Conservation (phyloP, 176 grass and related monocot genomes). For the Carex scoparia region DNA sequence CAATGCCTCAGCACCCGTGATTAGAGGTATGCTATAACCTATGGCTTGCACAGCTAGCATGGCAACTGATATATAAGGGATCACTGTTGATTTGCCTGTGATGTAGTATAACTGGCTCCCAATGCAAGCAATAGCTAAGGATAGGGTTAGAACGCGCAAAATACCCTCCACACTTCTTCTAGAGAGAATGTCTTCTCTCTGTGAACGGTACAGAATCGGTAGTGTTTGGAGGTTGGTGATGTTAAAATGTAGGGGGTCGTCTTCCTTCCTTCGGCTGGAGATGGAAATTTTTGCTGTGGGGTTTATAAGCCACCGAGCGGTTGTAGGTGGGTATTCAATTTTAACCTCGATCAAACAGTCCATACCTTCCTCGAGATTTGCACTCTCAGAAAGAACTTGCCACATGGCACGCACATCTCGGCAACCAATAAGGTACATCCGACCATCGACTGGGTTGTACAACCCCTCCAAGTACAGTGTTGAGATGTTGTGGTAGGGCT, state of each 20-base stretch:
- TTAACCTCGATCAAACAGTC: slow-evolving; percentile 84
- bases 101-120: slow-evolving; percentile 70
- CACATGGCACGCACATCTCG: slow-evolving; percentile 40
- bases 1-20: slow-evolving; percentile 78
- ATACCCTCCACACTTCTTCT: slow-evolving; percentile 70
- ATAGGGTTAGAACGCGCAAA: slow-evolving; percentile 62
- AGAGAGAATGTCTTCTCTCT: slow-evolving; percentile 72
- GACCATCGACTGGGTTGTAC: slow-evolving; percentile 69
- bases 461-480: slow-evolving; percentile 65
- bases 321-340: slow-evolving; percentile 82
- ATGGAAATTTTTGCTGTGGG: slow-evolving; percentile 55
- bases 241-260: slow-evolving; percentile 51
- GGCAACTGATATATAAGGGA: slow-evolving; percentile 66
- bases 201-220: slow-evolving; percentile 57
- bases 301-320: slow-evolving; percentile 73
- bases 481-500: slow-evolving; percentile 19
- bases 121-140: slow-evolving; percentile 46
- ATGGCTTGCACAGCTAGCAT: slow-evolving; percentile 80
- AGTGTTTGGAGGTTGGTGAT: slow-evolving; percentile 53
- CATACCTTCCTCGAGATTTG: slow-evolving; percentile 41
- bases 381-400: slow-evolving; percentile 21
- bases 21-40: slow-evolving; percentile 75
- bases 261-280: slow-evolving; percentile 41
- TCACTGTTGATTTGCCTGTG: slow-evolving; percentile 39
- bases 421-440: slow-evolving; percentile 84